Base-by-base conservation (phyloP, 495 filamentous ascomycete genomes). In the Podospora bellae-mahoneyi region DNA sequence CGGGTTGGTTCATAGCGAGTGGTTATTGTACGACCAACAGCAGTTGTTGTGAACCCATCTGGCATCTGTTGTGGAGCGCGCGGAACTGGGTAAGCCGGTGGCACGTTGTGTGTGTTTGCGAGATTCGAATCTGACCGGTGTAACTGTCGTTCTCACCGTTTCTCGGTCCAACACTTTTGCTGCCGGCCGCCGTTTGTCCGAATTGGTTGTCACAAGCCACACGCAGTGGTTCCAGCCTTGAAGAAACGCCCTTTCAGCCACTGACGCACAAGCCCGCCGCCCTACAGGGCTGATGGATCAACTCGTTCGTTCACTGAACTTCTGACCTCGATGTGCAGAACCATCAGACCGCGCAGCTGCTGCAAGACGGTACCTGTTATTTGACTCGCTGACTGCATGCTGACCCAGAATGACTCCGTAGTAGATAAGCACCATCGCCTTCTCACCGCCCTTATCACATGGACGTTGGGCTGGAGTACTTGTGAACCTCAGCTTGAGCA, bases 281-380 rank as follows among this genome's bases (percentile, higher is more conserved):
- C 68, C 59, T 69, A 66, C 68, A 69, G 64, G 68, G 68, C 68
- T 69, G 68, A 59, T 55, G 68, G 68, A 69, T 69, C 55, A 59
- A 27, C 53, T 23, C n/a, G 18, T 48, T 23, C n/a, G 18, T 48
- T 4, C 30, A 30, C 48, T 66, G 64, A 69, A 60, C 64, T 69
- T 69, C 68, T 69, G 68, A 69, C 68, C 28, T 64, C 65, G 65
- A 61, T 30, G 13, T 48, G 39, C 34, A 39, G 28, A 55, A 62
- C 53, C 44, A 32, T 34, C 34, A 26, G 44, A 62, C 26, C 54
- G 23, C 20, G 39, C 26, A 57, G 59, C 34, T 30, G 39, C 56
- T 39, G 18, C 32, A 63, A 48, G 61, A 63, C 34, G 53, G n/a
- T 28, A 32, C 20, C 13, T 10, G 9, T 48, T 16, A 4, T 58